A percentile compares a stretch with the other conserved stretches of the same genome.
Evolutionary conservation across 2,329 filamentous ascomycete species (phyloP).

Genomic region (Kalaharituber pfeilii): DNA sequence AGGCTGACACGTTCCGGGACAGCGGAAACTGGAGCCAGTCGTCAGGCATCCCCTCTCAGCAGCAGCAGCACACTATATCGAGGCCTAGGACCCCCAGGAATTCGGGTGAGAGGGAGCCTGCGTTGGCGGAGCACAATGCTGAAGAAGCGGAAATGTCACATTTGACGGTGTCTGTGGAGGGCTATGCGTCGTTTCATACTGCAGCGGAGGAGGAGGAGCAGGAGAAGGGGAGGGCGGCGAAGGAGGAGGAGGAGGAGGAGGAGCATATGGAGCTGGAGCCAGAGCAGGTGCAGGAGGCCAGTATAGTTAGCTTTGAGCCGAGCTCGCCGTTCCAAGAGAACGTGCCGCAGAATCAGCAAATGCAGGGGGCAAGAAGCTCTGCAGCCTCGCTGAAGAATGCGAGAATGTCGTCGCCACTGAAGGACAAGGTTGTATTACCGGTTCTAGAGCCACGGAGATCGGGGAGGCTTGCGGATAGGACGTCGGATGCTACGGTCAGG

Average conservation of each 20-base stretch:
- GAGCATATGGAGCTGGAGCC: not conserved
- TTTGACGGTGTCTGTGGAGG: not conserved
- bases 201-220: conserved; percentile 1
- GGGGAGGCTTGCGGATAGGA: not conserved
- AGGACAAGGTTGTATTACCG: not conserved
- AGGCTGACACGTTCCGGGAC: conserved; percentile 5
- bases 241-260: conserved; percentile 3
- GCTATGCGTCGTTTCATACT: conserved; percentile 2
- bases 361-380: not conserved
- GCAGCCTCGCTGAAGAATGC: not conserved
- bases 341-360: not conserved
- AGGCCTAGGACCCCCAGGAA: conserved; percentile 5
- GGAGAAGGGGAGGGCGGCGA: conserved; percentile 5
- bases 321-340: not conserved
- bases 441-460: not conserved
- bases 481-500: not conserved
- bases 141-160: not conserved
- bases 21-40: conserved; percentile 17
- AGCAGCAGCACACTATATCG: not conserved
- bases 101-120: conserved; percentile 5
- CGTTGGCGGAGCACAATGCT: conserved; percentile 1
- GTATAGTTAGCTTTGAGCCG: not conserved
- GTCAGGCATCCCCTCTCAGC: conserved; percentile 4
- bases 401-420: not conserved
- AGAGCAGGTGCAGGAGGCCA: not conserved